Conservation (phyloP, 306 rosid genomes). For the Styphnolobium japonicum region DNA sequence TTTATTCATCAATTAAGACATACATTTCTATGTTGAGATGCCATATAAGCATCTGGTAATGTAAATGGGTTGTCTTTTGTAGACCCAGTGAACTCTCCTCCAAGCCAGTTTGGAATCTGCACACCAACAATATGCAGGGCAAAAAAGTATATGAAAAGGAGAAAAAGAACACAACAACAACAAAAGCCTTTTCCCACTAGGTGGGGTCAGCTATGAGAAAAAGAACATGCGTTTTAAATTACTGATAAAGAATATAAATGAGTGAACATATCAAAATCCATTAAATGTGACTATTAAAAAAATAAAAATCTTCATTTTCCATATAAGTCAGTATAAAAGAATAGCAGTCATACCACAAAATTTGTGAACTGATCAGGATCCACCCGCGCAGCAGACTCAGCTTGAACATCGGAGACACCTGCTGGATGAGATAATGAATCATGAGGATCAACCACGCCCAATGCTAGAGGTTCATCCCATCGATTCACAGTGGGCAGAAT, state of each 20-base stretch:
- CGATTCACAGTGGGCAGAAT: conserved; percentile 66
- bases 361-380: conserved; percentile 86
- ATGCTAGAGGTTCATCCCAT: conserved; percentile 82
- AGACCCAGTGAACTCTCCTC: conserved; percentile 63
- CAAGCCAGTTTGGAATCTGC: conserved; percentile 91
- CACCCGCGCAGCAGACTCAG: conserved; percentile 70
- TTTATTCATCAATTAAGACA: conserved; percentile 26
- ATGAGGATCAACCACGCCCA: conserved; percentile 90
- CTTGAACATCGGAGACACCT: conserved; percentile 89
- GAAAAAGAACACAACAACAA: too few relatives aligned
- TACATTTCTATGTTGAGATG: conserved; percentile 77
- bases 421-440: conserved; percentile 99
- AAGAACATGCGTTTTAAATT: too few relatives aligned
- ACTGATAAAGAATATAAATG: too few relatives aligned
- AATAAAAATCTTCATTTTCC: not conserved
- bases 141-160: not conserved
- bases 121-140: conserved; percentile 18
- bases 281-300: not conserved
- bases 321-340: not conserved
- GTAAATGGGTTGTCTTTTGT: conserved; percentile 78
- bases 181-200: too few relatives aligned
- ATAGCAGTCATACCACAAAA: conserved; percentile 62
- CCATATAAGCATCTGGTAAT: conserved; percentile 72
- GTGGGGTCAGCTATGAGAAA: too few relatives aligned
- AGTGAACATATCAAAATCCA: conserved; percentile 16